phyloP scores from a whole-genome alignment of 257 asterid species.

The Solanum chiquidenum region DNA sequence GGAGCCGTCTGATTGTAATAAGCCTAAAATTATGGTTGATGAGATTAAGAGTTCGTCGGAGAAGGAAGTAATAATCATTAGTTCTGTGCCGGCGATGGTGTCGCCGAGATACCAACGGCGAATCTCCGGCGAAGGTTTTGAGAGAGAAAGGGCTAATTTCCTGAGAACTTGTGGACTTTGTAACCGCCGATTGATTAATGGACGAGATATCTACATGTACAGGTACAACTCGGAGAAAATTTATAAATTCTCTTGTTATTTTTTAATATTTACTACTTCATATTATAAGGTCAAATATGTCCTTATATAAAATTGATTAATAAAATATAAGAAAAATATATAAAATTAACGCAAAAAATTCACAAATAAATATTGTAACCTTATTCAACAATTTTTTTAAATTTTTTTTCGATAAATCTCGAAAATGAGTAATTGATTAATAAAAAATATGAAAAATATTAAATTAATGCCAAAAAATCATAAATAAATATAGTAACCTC shows the following conservation, averaged over 20 bases:
- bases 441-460: too few relatives aligned
- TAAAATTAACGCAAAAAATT: too few relatives aligned
- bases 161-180: constrained; percentile 48
- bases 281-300: too few relatives aligned
- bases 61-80: neutral
- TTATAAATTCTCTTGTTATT: too few relatives aligned
- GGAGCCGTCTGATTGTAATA: constrained; percentile 5
- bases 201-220: constrained; percentile 53
- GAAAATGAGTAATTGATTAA: too few relatives aligned
- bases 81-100: constrained; percentile 4
- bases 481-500: too few relatives aligned
- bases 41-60: neutral
- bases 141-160: constrained; percentile 18
- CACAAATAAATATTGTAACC: too few relatives aligned
- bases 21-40: constrained; percentile 5
- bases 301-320: too few relatives aligned
- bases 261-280: neutral
- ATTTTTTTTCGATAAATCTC: too few relatives aligned
- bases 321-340: too few relatives aligned
- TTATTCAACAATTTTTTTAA: too few relatives aligned
- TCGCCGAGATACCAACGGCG: constrained; percentile 31
- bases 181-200: constrained; percentile 32
- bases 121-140: constrained; percentile 4
- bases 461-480: too few relatives aligned
- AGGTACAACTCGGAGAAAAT: constrained; percentile 14